These are phyloP conservation scores for Vaccinium vitisidaea DNA, from an alignment of 148 eudicot genomes.

Conservation along the genomic window DNA sequence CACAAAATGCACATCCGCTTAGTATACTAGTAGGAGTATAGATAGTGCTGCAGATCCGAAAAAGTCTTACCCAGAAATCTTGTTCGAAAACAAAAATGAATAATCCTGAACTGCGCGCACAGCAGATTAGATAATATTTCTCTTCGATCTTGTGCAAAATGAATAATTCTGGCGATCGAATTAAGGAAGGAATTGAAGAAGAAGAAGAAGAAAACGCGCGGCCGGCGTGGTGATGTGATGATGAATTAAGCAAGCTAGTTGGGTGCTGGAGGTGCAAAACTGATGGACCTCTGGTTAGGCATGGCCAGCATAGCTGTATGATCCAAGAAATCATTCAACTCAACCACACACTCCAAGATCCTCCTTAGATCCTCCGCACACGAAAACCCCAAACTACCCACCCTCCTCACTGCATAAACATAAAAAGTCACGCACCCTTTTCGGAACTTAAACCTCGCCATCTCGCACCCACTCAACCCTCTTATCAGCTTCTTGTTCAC, in stretches of 20 bases:
- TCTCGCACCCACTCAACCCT: conserved; percentile 58
- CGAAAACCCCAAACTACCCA: conserved; percentile 47
- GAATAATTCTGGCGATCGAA: too few relatives aligned
- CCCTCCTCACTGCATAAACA: conserved; percentile 64
- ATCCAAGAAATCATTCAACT: conserved; percentile 79
- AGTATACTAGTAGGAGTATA: too few relatives aligned
- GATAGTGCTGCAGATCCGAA: too few relatives aligned
- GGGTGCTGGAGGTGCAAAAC: conserved; percentile 31
- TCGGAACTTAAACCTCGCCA: conserved; percentile 87
- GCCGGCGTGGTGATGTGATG: too few relatives aligned
- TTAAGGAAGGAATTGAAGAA: too few relatives aligned
- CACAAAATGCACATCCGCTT: too few relatives aligned
- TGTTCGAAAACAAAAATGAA: too few relatives aligned
- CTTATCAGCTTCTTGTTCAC: conserved; percentile 66
- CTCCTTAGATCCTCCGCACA: conserved; percentile 64
- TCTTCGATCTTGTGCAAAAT: too few relatives aligned
- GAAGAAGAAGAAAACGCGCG: too few relatives aligned
- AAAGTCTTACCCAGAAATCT: too few relatives aligned
- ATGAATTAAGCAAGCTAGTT: neutral
- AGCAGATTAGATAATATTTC: too few relatives aligned
- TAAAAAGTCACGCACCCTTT: conserved; percentile 90
- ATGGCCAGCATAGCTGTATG: conserved; percentile 93
- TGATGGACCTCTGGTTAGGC: conserved; percentile 79
- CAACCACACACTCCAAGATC: conserved; percentile 59
- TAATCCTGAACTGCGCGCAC: too few relatives aligned